Conservation (phyloP, 1,139 yeast genomes). For the Protomyces inundatus region DNA sequence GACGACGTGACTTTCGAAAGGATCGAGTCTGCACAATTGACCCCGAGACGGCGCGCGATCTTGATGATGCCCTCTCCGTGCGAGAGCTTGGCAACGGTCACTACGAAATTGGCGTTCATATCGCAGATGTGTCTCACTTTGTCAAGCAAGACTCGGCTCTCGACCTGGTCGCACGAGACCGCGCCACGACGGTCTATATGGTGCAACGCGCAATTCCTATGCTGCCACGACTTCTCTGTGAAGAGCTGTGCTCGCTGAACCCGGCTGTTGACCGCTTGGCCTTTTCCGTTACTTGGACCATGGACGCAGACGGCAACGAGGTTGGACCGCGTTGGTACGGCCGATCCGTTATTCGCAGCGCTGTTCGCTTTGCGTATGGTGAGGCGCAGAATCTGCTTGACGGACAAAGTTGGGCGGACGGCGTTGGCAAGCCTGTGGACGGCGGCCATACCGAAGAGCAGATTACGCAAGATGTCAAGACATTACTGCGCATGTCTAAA, state of each 20-base stretch:
- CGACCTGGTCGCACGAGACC: constrained; percentile 84
- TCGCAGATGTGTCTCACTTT: constrained; percentile 69
- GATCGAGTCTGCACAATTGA: constrained; percentile 60
- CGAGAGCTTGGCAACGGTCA: constrained; percentile 21
- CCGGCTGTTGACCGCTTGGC: constrained; percentile 61
- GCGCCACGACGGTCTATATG: constrained; percentile 83
- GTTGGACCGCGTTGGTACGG: constrained; percentile 29
- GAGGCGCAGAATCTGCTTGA: constrained; percentile 27
- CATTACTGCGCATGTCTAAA: constrained; percentile 19
- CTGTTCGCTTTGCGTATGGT: constrained; percentile 26
- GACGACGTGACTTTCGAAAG: constrained; percentile 55
- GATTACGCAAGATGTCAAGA: constrained; percentile 15
- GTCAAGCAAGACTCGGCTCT: constrained; percentile 66
- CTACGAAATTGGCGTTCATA: constrained; percentile 62
- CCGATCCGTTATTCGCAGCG: constrained; percentile 23
- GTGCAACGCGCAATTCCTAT: constrained; percentile 69
- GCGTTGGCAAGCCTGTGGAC: constrained; percentile 26
- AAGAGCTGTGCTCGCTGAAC: constrained; percentile 55
- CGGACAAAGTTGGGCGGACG: constrained; percentile 27
- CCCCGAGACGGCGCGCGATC: constrained; percentile 42
- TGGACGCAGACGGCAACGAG: constrained; percentile 24
- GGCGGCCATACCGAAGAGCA: constrained; percentile 24
- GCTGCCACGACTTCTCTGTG: constrained; percentile 61
- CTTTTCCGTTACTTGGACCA: constrained; percentile 56
- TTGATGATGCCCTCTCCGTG: constrained; percentile 28